Conservation (phyloP, 352 stramenopile species). For the Phytophthora multivora region DNA sequence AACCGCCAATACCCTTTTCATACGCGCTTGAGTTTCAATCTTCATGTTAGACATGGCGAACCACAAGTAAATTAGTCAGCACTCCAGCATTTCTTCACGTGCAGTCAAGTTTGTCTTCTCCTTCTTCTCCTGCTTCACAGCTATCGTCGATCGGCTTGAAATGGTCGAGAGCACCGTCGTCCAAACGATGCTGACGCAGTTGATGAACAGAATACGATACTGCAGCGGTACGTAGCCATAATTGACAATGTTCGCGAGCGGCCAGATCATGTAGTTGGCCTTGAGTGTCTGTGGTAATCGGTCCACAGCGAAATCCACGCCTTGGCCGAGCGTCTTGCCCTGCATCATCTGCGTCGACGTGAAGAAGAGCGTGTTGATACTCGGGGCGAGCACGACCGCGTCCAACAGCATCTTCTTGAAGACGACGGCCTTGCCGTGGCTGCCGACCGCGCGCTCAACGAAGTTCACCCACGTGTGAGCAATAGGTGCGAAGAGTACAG, state of each 20-base stretch:
- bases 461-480: constrained; percentile 89
- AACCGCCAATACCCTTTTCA: too few relatives aligned
- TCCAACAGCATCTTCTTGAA: constrained; percentile 51
- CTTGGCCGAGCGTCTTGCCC: constrained; percentile 23
- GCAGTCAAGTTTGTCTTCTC: neutral
- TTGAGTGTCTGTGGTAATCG: constrained; percentile 42
- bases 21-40: too few relatives aligned
- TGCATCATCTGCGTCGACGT: constrained; percentile 45
- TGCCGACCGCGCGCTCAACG: constrained; percentile 58
- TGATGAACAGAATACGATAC: constrained; percentile 51
- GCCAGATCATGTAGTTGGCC: constrained; percentile 52
- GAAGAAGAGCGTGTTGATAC: constrained; percentile 48
- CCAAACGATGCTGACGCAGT: constrained; percentile 53
- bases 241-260: constrained; percentile 44
- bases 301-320: constrained; percentile 33
- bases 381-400: constrained; percentile 39
- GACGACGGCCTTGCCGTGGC: constrained; percentile 35
- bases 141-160: constrained; percentile 24
- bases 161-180: constrained; percentile 46
- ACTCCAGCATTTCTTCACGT: constrained; percentile 11
- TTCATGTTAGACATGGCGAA: neutral
- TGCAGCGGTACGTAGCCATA: constrained; percentile 46
- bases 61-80: neutral
- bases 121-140: constrained; percentile 5
- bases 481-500: constrained; percentile 78